A percentile compares a stretch with the other conserved stretches of the same genome.
Evolutionary conservation across 1,284 basidiomycete species (phyloP).

Genomic region (Hypsizygus ulmarius): DNA sequence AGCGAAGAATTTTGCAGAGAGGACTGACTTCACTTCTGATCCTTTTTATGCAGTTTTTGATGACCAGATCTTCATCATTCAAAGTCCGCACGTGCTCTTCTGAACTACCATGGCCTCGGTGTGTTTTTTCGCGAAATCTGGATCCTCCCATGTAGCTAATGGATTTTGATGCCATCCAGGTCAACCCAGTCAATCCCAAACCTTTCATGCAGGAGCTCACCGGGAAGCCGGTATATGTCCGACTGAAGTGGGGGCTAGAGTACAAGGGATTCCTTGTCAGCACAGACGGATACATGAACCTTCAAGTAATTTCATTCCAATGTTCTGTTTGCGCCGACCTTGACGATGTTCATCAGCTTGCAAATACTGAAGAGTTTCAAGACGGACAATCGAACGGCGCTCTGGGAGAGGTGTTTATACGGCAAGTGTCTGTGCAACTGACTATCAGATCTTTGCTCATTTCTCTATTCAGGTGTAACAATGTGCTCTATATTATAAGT

Average conservation of each 20-base stretch:
- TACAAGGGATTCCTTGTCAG: constrained; percentile 99
- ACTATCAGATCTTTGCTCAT: constrained; percentile 7
- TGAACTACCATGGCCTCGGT: constrained; percentile 58
- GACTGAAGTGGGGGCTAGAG: constrained; percentile 98
- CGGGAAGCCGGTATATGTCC: constrained; percentile 93
- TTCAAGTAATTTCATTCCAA: constrained; percentile 64
- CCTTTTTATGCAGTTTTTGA: constrained; percentile 2
- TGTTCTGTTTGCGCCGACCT: constrained; percentile 2
- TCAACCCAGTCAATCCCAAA: constrained; percentile 96
- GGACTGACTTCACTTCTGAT: not conserved
- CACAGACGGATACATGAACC: constrained; percentile 99
- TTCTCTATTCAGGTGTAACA: constrained; percentile 56
- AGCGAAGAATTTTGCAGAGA: constrained; percentile 2
- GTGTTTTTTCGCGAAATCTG: constrained; percentile 29
- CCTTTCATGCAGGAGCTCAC: constrained; percentile 98
- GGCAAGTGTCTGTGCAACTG: constrained; percentile 49
- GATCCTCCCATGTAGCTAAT: constrained; percentile 19
- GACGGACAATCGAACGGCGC: constrained; percentile 95
- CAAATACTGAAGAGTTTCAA: constrained; percentile 98
- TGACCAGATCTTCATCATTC: constrained; percentile 27
- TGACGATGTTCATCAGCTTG: constrained; percentile 56
- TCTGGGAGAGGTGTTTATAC: constrained; percentile 97
- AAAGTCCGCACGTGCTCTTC: constrained; percentile 55
- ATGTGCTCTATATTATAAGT: constrained; percentile 93
- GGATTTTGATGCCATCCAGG: constrained; percentile 40